Evolutionary conservation across 202 grass and related monocot species (phyloP).

Genomic region (Setaria italica): DNA sequence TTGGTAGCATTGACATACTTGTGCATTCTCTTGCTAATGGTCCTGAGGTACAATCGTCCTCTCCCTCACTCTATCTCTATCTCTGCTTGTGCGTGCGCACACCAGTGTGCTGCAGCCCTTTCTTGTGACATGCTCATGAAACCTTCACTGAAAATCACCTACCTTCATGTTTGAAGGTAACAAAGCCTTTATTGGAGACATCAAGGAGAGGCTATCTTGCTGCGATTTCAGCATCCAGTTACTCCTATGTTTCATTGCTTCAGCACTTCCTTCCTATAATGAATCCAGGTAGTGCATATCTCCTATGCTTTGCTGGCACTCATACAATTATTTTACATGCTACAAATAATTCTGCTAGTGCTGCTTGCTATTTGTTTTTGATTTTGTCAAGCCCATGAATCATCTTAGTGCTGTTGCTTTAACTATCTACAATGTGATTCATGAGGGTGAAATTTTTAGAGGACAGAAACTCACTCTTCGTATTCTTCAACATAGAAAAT

Average conservation of each 20-base stretch:
- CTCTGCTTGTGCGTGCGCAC: slow-evolving; percentile 27
- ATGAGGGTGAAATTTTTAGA: slow-evolving; percentile 14
- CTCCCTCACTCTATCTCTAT: not conserved
- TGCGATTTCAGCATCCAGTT: slow-evolving; percentile 95
- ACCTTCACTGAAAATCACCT: slow-evolving; percentile 31
- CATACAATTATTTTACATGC: not conserved
- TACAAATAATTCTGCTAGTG: not conserved
- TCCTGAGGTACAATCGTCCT: slow-evolving; percentile 58
- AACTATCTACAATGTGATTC: not conserved
- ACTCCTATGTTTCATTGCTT: slow-evolving; percentile 80
- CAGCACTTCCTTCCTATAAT: slow-evolving; percentile 75
- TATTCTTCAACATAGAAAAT: slow-evolving; percentile 17
- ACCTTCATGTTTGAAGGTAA: slow-evolving; percentile 68
- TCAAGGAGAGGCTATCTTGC: slow-evolving; percentile 94
- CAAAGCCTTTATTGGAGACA: slow-evolving; percentile 89
- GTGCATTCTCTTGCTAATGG: slow-evolving; percentile 98
- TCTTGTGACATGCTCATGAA: slow-evolving; percentile 45
- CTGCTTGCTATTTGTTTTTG: not conserved
- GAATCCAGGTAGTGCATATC: slow-evolving; percentile 63
- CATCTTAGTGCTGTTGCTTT: slow-evolving; percentile 19
- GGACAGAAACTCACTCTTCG: not conserved
- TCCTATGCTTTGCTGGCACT: not conserved
- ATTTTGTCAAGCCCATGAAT: slow-evolving; percentile 16
- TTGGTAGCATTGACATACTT: slow-evolving; percentile 94
- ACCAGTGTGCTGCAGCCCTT: not conserved